Conservation (phyloP, 202 grass and related monocot genomes). For the Bolboschoenoplectus hybrid region DNA sequence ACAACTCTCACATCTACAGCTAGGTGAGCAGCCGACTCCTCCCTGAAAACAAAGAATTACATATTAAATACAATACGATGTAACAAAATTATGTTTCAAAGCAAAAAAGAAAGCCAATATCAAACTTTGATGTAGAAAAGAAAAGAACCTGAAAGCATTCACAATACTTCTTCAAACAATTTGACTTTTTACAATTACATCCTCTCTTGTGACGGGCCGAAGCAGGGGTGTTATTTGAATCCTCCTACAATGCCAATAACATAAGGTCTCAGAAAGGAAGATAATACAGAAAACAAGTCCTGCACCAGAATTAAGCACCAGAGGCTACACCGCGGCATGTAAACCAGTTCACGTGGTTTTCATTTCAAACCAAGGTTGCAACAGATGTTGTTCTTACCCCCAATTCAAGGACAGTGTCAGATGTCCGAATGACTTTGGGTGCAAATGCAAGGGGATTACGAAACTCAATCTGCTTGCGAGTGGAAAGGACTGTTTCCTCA, state of each 20-base stretch:
- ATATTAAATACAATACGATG: conserved; percentile 28
- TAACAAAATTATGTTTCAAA: conserved; percentile 38
- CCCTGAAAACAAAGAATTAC: conserved; percentile 55
- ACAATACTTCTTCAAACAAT: conserved; percentile 97
- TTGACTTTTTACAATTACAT: conserved; percentile 99
- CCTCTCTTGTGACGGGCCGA: conserved; percentile 96
- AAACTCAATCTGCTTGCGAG: conserved; percentile 91
- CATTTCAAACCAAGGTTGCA: conserved; percentile 1
- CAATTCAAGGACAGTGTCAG: conserved; percentile 63
- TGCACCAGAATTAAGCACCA: conserved; percentile 38
- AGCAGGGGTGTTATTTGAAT: conserved; percentile 82
- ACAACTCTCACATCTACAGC: conserved; percentile 93
- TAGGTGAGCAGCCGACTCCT: conserved; percentile 88
- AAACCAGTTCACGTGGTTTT: background rate
- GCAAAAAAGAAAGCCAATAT: conserved; percentile 26
- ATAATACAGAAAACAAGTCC: background rate
- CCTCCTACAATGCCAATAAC: conserved; percentile 58
- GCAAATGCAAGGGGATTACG: conserved; percentile 96
- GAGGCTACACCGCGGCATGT: background rate
- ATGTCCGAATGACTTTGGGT: conserved; percentile 84
- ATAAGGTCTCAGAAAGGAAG: conserved; percentile 1
- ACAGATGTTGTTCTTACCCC: conserved; percentile 52
- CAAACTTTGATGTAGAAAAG: conserved; percentile 31
- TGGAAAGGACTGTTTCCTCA: conserved; percentile 90
- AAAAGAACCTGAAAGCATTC: conserved; percentile 92